These are phyloP conservation scores for Fraxinus greggii DNA, from an alignment of 305 asterid species.

Conservation along the genomic window DNA sequence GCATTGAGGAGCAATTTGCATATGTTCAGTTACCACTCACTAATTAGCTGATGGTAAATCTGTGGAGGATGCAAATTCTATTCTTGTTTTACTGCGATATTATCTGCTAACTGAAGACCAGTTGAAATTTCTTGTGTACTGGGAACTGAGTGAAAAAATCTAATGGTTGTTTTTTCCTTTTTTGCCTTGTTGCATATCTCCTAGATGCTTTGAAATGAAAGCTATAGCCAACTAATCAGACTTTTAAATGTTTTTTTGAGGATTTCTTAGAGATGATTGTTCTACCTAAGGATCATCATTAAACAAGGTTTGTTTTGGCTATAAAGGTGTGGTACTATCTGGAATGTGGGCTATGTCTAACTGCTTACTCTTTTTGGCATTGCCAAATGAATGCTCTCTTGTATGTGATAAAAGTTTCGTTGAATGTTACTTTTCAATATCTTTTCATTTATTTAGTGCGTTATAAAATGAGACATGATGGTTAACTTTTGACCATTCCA, in stretches of 20 bases:
- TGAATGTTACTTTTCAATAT: not conserved
- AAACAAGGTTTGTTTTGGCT: not conserved
- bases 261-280: not conserved
- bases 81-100: not conserved
- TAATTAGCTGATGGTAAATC: not conserved
- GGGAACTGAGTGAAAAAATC: not conserved
- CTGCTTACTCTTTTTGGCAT: not conserved
- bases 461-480: not conserved
- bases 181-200: not conserved
- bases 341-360: not conserved
- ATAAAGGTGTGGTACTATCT: not conserved
- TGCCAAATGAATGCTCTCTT: not conserved
- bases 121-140: not conserved
- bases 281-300: not conserved
- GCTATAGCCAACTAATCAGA: not conserved
- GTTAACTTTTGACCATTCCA: not conserved
- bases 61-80: not conserved
- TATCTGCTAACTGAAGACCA: not conserved
- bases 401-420: not conserved
- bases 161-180: no score
- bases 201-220: not conserved
- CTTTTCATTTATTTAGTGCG: not conserved
- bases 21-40: not conserved
- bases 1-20: not conserved
- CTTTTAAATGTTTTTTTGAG: not conserved